phyloP scores from a whole-genome alignment of 2,329 filamentous ascomycete species.

The Aspergillus fructus region DNA sequence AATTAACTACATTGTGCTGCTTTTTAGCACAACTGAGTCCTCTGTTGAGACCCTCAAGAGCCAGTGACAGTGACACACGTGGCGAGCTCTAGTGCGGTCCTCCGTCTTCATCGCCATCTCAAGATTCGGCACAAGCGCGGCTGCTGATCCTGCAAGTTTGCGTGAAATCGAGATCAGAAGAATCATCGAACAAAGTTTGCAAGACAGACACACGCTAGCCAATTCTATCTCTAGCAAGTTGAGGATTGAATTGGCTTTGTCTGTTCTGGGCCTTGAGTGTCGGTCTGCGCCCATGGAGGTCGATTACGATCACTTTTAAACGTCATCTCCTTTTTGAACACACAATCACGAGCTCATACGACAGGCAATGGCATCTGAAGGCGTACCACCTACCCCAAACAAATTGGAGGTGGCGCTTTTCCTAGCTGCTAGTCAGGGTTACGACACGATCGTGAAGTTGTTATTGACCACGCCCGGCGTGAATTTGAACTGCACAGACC shows the following conservation, averaged over 20 bases:
- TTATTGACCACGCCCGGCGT: constrained; percentile 22
- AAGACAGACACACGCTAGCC: constrained; percentile 6
- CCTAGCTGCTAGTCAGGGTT: constrained; percentile 23
- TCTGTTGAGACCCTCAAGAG: neutral
- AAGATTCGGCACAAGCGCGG: constrained; percentile 8
- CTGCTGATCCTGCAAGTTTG: constrained; percentile 8
- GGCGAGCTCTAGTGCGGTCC: constrained; percentile 8
- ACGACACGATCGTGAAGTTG: constrained; percentile 24
- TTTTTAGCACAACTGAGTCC: constrained; percentile 1
- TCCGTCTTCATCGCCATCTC: constrained; percentile 5
- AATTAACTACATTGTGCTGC: neutral
- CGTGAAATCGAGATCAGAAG: neutral
- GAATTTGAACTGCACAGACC: constrained; percentile 21
- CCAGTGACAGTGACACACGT: constrained; percentile 14
- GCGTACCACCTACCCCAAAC: constrained; percentile 16
- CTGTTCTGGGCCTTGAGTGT: constrained; percentile 4
- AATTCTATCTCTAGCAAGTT: constrained; percentile 2
- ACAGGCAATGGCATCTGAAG: constrained; percentile 11
- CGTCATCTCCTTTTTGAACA: neutral
- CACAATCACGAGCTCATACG: neutral
- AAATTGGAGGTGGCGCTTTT: constrained; percentile 26
- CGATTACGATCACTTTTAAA: constrained; percentile 2
- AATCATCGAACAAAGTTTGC: constrained; percentile 6
- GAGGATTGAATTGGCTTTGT: neutral
- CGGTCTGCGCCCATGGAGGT: constrained; percentile 5